Evolutionary conservation across 352 stramenopile genomes (phyloP), one percentile per base, ranked within the genome.

Genomic region (Phytophthora agathidicida): DNA sequence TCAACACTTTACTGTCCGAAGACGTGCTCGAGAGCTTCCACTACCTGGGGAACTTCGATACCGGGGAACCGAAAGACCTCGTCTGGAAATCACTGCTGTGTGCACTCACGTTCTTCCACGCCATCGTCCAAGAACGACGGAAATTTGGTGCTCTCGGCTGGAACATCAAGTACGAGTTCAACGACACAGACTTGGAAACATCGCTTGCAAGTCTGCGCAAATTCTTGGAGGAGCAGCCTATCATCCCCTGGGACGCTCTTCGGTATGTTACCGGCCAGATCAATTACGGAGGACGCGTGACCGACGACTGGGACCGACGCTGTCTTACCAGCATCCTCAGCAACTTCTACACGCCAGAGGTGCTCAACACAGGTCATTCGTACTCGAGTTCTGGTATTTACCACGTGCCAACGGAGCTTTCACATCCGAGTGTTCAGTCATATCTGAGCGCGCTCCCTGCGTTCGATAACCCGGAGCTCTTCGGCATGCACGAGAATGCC

Each of bases 91-190:
- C 95, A 38, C 60, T 98, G 22, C 74, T 98, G 5, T 84, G 83
- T 26, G 88, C 86, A 0, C 76, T 98, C 16, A 83, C 83, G 5
- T 98, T 98, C 54, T 98, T 98, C 71, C 94, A 98, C 64, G 93
- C 93, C 2, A 94, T 97, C 50, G 89, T 98, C 28, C 88, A 98
- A 70, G 94, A 98, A 65, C 73, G 94, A 22, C 80, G 92, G 27
- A 98, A 98, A 52, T 98, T 98, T 51, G 94, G 94, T 0, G 76
- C 94, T 13, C 71, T 98, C 1, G 94, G 94, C 7, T 98, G 94
- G 94, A 98, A 98, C 59, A 98, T 98, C 67, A 84, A 84, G 46
- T 98, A 98, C 60, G 94, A 97, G 45, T 98, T 98, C 69, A 97
- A 98, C 62, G 95, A 98, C 54, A 96, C 89, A 7, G 94, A 98